A percentile compares a stretch with the other conserved stretches of the same genome.
These are phyloP conservation scores for Plantago ovata DNA, from an alignment of 257 asterid genomes.

Conservation along the genomic window DNA sequence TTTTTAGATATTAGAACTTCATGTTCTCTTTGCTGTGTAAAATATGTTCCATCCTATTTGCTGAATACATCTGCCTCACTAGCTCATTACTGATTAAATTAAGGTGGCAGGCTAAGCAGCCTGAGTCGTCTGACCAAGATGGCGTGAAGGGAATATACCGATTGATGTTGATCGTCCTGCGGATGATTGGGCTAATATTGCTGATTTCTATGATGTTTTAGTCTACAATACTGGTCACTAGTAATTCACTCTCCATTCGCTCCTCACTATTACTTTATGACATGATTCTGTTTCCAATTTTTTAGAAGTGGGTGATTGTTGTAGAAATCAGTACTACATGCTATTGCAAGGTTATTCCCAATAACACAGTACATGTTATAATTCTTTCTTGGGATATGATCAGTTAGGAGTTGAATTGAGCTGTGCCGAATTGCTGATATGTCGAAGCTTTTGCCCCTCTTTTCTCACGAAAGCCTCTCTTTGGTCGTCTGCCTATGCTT, in stretches of 20 bases:
- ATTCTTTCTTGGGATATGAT: background rate
- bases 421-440: too few relatives aligned
- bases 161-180: constrained; percentile 85
- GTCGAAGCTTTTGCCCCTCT: too few relatives aligned
- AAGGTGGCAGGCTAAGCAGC: constrained; percentile 79
- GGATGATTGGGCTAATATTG: constrained; percentile 70
- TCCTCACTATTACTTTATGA: constrained; percentile 6
- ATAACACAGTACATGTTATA: too few relatives aligned
- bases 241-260: constrained; percentile 38
- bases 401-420: background rate
- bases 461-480: too few relatives aligned
- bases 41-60: constrained; percentile 16
- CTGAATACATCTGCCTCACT: constrained; percentile 45
- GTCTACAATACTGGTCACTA: constrained; percentile 96
- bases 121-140: constrained; percentile 35
- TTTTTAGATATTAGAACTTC: too few relatives aligned
- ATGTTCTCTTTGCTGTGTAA: too few relatives aligned
- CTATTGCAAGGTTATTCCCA: too few relatives aligned
- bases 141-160: constrained; percentile 63
- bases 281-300: background rate
- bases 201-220: constrained; percentile 70
- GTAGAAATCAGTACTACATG: too few relatives aligned
- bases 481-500: too few relatives aligned
- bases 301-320: background rate
- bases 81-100: constrained; percentile 52